A percentile compares a stretch with the other conserved stretches of the same genome.
Conservation (phyloP, 805 yeast genomes). For the Spathaspora sp. region DNA sequence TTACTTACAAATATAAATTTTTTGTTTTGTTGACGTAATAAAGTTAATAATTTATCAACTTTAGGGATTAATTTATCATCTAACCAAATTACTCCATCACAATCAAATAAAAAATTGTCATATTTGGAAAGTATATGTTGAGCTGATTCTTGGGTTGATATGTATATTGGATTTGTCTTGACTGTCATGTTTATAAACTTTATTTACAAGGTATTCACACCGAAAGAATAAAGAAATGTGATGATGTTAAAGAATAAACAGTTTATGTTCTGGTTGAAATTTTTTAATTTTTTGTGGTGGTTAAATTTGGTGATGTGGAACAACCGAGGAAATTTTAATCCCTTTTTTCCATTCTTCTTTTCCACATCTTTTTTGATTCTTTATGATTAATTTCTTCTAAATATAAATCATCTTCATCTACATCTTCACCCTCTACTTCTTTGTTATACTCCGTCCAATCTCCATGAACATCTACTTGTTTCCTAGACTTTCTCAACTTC, state of each 20-base stretch:
- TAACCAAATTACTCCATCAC: conserved; percentile 43
- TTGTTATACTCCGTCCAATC: conserved; percentile 14
- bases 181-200: conserved; percentile 11
- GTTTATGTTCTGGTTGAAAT: not conserved
- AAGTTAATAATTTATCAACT: conserved; percentile 21
- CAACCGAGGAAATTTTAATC: not conserved
- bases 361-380: conserved; percentile 53
- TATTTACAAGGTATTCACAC: too few relatives aligned
- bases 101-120: conserved; percentile 39
- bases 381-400: conserved; percentile 55
- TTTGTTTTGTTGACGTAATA: conserved; percentile 20
- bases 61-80: conserved; percentile 33
- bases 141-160: conserved; percentile 14
- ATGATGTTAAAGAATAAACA: not conserved
- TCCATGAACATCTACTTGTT: conserved; percentile 19
- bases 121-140: conserved; percentile 20
- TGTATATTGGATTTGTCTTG: conserved; percentile 5
- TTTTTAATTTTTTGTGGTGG: not conserved
- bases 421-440: conserved; percentile 16
- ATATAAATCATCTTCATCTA: conserved; percentile 46
- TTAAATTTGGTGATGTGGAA: not conserved
- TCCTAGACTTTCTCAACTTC: conserved; percentile 14
- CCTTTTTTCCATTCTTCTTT: conserved; percentile 33
- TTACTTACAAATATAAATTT: conserved; percentile 34
- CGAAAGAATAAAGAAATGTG: too few relatives aligned